Evolutionary conservation across 495 filamentous ascomycete species (phyloP).

Genomic region (Daldinia grandis): DNA sequence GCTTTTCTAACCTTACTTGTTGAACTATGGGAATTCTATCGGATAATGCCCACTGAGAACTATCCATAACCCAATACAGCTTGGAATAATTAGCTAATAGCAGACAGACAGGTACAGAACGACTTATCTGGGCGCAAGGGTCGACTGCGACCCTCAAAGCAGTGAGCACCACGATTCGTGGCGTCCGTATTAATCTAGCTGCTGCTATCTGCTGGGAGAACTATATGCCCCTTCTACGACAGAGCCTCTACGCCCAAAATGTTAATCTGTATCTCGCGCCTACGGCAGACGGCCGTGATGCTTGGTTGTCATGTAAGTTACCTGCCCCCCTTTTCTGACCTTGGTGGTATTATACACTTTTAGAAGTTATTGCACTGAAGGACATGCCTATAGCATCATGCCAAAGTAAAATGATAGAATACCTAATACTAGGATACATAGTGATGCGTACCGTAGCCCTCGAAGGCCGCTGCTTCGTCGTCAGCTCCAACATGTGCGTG

Average conservation of each 20-base stretch:
- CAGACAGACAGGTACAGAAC: conserved; percentile 75
- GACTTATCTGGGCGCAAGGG: conserved; percentile 90
- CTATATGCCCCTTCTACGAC: conserved; percentile 86
- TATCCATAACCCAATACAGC: background rate
- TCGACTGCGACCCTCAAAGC: conserved; percentile 81
- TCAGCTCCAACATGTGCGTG: conserved; percentile 86
- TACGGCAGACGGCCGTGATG: conserved; percentile 85
- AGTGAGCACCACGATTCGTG: conserved; percentile 79
- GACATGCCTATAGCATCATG: background rate
- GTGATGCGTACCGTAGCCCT: conserved; percentile 77
- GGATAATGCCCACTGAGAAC: background rate
- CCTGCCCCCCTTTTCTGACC: background rate
- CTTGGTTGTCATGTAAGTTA: conserved; percentile 71
- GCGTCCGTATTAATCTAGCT: conserved; percentile 78
- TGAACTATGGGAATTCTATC: background rate
- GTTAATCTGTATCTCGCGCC: conserved; percentile 93
- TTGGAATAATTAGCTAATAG: conserved; percentile 13
- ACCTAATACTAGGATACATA: background rate
- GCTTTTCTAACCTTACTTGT: background rate
- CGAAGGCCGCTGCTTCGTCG: conserved; percentile 86
- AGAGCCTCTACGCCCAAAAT: conserved; percentile 84
- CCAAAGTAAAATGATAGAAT: background rate
- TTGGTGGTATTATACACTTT: background rate
- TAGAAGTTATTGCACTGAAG: background rate
- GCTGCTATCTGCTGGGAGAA: conserved; percentile 98